Conservation (phyloP, 108 stramenopile genomes). For the Skeletonema grethae region DNA sequence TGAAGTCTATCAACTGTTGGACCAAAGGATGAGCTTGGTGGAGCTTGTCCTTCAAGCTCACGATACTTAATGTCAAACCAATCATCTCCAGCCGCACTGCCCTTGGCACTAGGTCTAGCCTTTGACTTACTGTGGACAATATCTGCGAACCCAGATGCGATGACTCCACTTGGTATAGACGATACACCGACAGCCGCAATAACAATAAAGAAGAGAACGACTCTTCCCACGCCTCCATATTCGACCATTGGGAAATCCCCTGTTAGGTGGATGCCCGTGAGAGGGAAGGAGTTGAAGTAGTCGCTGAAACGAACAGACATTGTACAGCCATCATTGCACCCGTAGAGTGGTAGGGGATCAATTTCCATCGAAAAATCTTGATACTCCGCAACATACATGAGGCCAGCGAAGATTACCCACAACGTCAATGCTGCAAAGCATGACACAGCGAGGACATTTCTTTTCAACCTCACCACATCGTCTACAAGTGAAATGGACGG, state of each 20-base stretch:
- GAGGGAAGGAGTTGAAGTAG: conserved; percentile 69
- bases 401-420: conserved; percentile 81
- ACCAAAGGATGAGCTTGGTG: conserved; percentile 66
- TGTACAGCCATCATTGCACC: conserved; percentile 65
- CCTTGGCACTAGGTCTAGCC: conserved; percentile 17
- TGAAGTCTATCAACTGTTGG: conserved; percentile 66
- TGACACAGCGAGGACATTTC: conserved; percentile 62
- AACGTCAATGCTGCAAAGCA: conserved; percentile 76
- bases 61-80: conserved; percentile 75
- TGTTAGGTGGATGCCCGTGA: conserved; percentile 69
- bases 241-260: conserved; percentile 69
- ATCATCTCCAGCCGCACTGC: conserved; percentile 67
- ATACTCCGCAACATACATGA: conserved; percentile 80
- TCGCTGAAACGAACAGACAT: conserved; percentile 74
- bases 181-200: conserved; percentile 91
- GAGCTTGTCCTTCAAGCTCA: conserved; percentile 52
- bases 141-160: conserved; percentile 87
- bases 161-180: conserved; percentile 85
- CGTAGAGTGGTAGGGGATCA: conserved; percentile 73
- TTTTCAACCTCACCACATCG: conserved; percentile 85
- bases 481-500: conserved; percentile 88
- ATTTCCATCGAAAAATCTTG: conserved; percentile 70
- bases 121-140: conserved; percentile 82
- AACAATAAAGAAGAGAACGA: conserved; percentile 79
- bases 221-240: conserved; percentile 66